Evolutionary conservation across 371 early-diverging fungal species (phyloP).

Genomic region (Mucor irregularis): DNA sequence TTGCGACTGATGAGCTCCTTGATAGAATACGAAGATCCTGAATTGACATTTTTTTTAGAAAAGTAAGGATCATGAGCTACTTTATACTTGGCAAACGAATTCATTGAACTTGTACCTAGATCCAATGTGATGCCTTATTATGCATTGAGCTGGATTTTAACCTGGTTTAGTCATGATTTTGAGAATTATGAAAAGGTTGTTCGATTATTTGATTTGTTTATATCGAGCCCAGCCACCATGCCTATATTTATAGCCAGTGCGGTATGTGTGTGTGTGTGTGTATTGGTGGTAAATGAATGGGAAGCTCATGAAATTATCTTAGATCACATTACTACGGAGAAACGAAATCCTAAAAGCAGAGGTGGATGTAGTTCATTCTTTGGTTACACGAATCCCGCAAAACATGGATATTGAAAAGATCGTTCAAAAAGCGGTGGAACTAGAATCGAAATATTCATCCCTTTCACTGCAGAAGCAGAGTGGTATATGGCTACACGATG

Average conservation of each 20-base stretch:
- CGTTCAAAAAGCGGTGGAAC: conserved; percentile 45
- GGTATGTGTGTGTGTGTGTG: conserved; percentile 20
- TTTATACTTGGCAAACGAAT: no score
- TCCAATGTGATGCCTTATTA: conserved; percentile 73
- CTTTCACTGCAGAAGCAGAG: conserved; percentile 55
- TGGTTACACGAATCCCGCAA: conserved; percentile 62
- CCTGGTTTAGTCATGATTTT: conserved; percentile 88
- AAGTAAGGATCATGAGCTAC: conserved; percentile 14
- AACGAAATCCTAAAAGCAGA: conserved; percentile 57
- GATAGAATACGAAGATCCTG: conserved; percentile 47
- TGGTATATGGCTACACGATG: conserved; percentile 56
- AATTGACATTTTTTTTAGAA: conserved; percentile 37
- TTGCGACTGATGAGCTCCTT: conserved; percentile 48
- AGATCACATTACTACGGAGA: conserved; percentile 56
- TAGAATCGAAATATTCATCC: conserved; percentile 48
- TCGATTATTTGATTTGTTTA: conserved; percentile 77
- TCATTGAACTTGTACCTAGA: conserved; percentile 5
- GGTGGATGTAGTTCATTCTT: conserved; percentile 60
- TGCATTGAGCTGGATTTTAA: conserved; percentile 82
- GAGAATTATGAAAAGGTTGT: conserved; percentile 57
- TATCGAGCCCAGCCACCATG: conserved; percentile 75
- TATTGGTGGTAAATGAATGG: no score
- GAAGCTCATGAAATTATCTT: no score
- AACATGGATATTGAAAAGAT: conserved; percentile 51
- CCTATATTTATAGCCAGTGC: conserved; percentile 75